These are phyloP conservation scores for Colletotrichum liriopes DNA, from an alignment of 2,329 filamentous ascomycete species.

Conservation along the genomic window DNA sequence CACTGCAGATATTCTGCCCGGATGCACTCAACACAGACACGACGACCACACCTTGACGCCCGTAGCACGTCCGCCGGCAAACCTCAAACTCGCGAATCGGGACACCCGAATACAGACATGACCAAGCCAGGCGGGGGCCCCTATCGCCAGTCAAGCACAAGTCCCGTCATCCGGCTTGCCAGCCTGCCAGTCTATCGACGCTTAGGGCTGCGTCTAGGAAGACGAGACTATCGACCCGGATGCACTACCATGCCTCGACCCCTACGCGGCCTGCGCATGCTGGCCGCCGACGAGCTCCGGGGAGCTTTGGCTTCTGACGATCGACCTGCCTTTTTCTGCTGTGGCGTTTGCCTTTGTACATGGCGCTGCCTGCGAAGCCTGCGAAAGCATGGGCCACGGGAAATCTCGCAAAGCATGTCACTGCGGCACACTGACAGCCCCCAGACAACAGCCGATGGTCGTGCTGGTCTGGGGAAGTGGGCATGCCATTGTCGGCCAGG, in stretches of 20 bases:
- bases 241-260: constrained; percentile 33
- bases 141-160: constrained; percentile 9
- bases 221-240: constrained; percentile 4
- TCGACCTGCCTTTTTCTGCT: constrained; percentile 8
- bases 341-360: constrained; percentile 20
- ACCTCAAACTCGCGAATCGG: constrained; percentile 30
- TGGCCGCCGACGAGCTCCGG: constrained; percentile 4
- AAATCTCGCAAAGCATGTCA: constrained; percentile 1
- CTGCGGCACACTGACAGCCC: constrained; percentile 16
- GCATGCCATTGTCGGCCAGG: constrained; percentile 5
- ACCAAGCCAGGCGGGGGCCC: constrained; percentile 20
- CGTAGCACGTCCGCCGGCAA: constrained; percentile 18
- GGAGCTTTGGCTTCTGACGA: constrained; percentile 29
- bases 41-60: constrained; percentile 22
- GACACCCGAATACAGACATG: background rate
- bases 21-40: constrained; percentile 26
- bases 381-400: background rate
- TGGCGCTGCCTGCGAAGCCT: constrained; percentile 13
- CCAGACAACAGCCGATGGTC: constrained; percentile 18
- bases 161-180: constrained; percentile 5
- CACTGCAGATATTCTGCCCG: constrained; percentile 27
- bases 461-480: constrained; percentile 11
- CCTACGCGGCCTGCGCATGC: constrained; percentile 15
- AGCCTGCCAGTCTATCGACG: constrained; percentile 24
- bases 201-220: constrained; percentile 17